Evolutionary conservation across 148 eudicot species (phyloP).

Genomic region (Drosera capensis): DNA sequence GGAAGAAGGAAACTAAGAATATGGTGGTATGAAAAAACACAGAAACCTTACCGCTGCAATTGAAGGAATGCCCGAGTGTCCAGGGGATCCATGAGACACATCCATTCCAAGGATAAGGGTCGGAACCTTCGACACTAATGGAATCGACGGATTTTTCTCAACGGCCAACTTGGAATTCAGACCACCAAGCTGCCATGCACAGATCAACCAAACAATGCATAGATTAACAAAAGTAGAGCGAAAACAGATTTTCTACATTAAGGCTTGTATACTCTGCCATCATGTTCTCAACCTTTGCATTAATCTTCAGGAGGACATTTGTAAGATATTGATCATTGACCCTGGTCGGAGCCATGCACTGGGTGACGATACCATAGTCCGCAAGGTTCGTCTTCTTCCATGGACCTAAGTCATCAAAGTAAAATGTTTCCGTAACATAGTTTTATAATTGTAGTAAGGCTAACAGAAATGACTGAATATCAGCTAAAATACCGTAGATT

Average conservation of each 20-base stretch:
- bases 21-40: background rate
- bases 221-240: background rate
- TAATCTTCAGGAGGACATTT: slow-evolving; percentile 63
- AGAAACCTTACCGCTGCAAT: slow-evolving; percentile 36
- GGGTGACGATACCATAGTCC: slow-evolving; percentile 47
- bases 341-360: slow-evolving; percentile 51
- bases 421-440: background rate
- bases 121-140: slow-evolving; percentile 27
- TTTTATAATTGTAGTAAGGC: background rate
- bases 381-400: slow-evolving; percentile 53
- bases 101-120: slow-evolving; percentile 46
- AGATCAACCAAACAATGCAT: background rate
- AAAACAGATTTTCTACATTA: background rate
- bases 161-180: slow-evolving; percentile 24
- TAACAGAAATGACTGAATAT: background rate
- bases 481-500: slow-evolving; percentile 42
- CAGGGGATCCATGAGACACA: slow-evolving; percentile 48
- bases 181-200: slow-evolving; percentile 31
- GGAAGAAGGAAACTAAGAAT: background rate
- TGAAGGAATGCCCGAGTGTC: slow-evolving; percentile 43
- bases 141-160: slow-evolving; percentile 20
- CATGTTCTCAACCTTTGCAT: slow-evolving; percentile 76
- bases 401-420: slow-evolving; percentile 27
- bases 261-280: background rate
- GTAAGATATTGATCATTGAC: slow-evolving; percentile 73